A percentile compares a stretch with the other conserved stretches of the same genome.
Evolutionary conservation across 495 filamentous ascomycete genomes (phyloP).

Genomic region (Oidiodendron maius): DNA sequence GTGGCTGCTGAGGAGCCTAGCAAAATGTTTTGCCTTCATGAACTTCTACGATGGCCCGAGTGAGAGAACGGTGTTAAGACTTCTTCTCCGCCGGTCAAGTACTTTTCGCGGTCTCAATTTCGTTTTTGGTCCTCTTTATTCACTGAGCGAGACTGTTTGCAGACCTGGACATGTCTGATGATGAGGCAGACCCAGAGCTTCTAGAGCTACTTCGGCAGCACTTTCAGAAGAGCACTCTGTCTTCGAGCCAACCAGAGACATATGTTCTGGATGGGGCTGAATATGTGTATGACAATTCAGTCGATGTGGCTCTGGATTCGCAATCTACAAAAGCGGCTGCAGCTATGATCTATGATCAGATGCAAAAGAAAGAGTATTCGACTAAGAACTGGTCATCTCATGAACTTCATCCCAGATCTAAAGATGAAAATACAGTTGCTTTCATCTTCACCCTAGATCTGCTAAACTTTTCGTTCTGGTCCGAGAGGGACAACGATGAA

Average conservation of each 20-base stretch:
- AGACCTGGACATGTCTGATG: conserved; percentile 90
- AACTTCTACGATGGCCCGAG: too few relatives aligned
- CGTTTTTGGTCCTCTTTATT: too few relatives aligned
- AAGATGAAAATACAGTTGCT: conserved; percentile 69
- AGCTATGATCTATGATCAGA: conserved; percentile 64
- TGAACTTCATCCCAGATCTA: conserved; percentile 80
- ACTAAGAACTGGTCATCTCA: conserved; percentile 81
- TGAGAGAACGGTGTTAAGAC: not conserved
- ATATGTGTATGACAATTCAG: conserved; percentile 85
- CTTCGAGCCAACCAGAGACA: conserved; percentile 56
- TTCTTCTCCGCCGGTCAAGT: not conserved
- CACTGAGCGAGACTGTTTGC: too few relatives aligned
- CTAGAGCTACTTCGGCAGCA: conserved; percentile 81
- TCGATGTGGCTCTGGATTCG: conserved; percentile 84
- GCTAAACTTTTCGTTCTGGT: conserved; percentile 97
- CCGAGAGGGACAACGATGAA: conserved; percentile 47
- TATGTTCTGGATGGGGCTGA: conserved; percentile 77
- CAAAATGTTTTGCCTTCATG: too few relatives aligned
- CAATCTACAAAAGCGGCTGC: conserved; percentile 75
- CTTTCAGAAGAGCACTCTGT: conserved; percentile 48
- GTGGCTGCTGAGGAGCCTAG: too few relatives aligned
- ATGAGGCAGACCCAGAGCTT: conserved; percentile 83
- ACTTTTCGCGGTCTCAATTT: not conserved
- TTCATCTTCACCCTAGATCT: conserved; percentile 98
- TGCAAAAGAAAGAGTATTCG: conserved; percentile 80